A percentile compares a stretch with the other conserved stretches of the same genome.
Evolutionary conservation across 495 filamentous ascomycete genomes (phyloP).

Genomic region (Daldinia bambusicola): DNA sequence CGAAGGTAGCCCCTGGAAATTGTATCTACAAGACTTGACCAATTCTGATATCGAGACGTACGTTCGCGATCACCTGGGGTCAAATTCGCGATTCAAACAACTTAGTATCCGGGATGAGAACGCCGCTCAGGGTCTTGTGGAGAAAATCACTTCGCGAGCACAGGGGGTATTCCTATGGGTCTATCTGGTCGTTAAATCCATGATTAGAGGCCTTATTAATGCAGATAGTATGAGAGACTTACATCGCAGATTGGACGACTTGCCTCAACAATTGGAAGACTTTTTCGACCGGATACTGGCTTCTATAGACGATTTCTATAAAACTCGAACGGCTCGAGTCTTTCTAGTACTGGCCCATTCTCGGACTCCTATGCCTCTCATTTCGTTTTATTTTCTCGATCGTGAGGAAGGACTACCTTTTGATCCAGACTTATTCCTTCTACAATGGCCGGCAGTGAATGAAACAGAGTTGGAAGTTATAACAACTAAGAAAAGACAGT

Average conservation of each 20-base stretch:
- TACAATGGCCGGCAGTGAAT: background rate
- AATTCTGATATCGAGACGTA: constrained; percentile 7
- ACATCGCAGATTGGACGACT: constrained; percentile 31
- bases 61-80: background rate
- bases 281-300: constrained; percentile 42
- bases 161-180: constrained; percentile 59
- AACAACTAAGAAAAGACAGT: constrained; percentile 6
- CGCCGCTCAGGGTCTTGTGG: background rate
- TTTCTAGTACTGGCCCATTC: background rate
- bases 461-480: background rate
- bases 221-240: constrained; percentile 43
- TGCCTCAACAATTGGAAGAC: constrained; percentile 47
- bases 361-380: constrained; percentile 7
- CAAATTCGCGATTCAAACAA: background rate
- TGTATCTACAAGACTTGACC: constrained; percentile 10
- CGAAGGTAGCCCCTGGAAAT: constrained; percentile 6
- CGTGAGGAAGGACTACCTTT: constrained; percentile 13
- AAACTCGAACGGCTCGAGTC: background rate
- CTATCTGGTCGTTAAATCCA: constrained; percentile 44
- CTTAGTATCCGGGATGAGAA: background rate
- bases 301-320: constrained; percentile 15
- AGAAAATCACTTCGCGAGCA: constrained; percentile 5
- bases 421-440: background rate
- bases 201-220: constrained; percentile 46
- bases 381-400: constrained; percentile 14